These are phyloP conservation scores for Paraphoma sp. DNA, from an alignment of 2,329 filamentous ascomycete genomes.

Conservation along the genomic window DNA sequence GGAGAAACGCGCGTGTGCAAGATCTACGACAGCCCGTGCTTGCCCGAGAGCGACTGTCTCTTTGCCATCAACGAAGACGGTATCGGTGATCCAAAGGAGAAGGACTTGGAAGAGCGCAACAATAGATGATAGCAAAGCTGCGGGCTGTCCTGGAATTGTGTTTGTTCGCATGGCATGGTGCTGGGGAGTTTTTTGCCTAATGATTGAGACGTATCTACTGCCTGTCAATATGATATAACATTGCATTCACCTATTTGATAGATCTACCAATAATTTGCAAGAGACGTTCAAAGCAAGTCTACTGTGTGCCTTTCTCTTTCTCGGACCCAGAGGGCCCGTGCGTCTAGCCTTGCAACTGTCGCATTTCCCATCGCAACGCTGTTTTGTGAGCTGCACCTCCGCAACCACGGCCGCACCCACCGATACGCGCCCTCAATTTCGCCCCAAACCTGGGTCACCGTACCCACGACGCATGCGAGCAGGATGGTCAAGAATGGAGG, in stretches of 20 bases:
- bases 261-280: neutral
- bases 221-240: neutral
- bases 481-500: constrained; percentile 70
- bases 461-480: constrained; percentile 61
- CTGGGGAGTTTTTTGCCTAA: constrained; percentile 1
- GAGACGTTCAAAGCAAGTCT: too few relatives aligned
- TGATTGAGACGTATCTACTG: neutral
- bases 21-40: constrained; percentile 97
- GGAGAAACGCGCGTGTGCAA: constrained; percentile 97
- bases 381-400: constrained; percentile 39
- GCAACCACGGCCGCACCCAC: constrained; percentile 19
- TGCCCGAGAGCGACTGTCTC: constrained; percentile 94
- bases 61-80: constrained; percentile 98
- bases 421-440: constrained; percentile 3
- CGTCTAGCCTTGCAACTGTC: constrained; percentile 4
- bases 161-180: constrained; percentile 21
- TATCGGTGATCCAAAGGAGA: constrained; percentile 93
- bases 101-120: constrained; percentile 80
- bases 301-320: neutral
- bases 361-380: constrained; percentile 34
- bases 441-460: constrained; percentile 2
- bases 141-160: neutral
- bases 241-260: neutral
- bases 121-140: constrained; percentile 18
- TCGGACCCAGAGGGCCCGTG: constrained; percentile 15